Conservation (phyloP, 495 filamentous ascomycete genomes). For the Podospora australis region DNA sequence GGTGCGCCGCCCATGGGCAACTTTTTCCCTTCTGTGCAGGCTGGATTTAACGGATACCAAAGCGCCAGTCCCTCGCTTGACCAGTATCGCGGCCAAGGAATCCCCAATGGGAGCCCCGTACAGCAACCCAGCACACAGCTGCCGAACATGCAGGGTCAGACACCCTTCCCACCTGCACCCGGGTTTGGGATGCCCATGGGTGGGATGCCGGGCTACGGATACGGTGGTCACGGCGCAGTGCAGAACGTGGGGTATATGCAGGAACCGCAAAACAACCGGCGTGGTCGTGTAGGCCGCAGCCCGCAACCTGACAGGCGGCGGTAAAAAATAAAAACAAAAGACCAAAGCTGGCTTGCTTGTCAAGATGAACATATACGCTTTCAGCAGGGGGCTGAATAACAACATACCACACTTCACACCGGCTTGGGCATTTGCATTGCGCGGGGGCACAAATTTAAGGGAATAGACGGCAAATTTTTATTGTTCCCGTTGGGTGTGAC, state of each 20-base stretch:
- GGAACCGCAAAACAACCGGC: slow-evolving; percentile 43
- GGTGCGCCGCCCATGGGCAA: slow-evolving; percentile 45
- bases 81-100: slow-evolving; percentile 41
- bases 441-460: no score
- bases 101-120: slow-evolving; percentile 42
- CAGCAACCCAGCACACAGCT: slow-evolving; percentile 31
- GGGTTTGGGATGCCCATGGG: slow-evolving; percentile 44
- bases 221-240: slow-evolving; percentile 33
- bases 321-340: background rate
- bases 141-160: slow-evolving; percentile 23
- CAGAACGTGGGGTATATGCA: slow-evolving; percentile 41
- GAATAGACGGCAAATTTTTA: no score
- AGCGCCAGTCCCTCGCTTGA: slow-evolving; percentile 40
- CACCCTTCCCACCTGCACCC: slow-evolving; percentile 35
- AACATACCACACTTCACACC: background rate
- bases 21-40: slow-evolving; percentile 40
- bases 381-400: background rate
- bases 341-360: background rate
- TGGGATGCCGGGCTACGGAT: slow-evolving; percentile 40
- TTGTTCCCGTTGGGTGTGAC: background rate
- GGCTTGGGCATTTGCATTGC: background rate
- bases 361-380: background rate
- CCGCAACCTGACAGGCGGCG: slow-evolving; percentile 23
- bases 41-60: slow-evolving; percentile 41
- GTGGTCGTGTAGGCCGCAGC: slow-evolving; percentile 47